phyloP scores from a whole-genome alignment of 2,329 filamentous ascomycete species.

The Pseudocercospora ulei region DNA sequence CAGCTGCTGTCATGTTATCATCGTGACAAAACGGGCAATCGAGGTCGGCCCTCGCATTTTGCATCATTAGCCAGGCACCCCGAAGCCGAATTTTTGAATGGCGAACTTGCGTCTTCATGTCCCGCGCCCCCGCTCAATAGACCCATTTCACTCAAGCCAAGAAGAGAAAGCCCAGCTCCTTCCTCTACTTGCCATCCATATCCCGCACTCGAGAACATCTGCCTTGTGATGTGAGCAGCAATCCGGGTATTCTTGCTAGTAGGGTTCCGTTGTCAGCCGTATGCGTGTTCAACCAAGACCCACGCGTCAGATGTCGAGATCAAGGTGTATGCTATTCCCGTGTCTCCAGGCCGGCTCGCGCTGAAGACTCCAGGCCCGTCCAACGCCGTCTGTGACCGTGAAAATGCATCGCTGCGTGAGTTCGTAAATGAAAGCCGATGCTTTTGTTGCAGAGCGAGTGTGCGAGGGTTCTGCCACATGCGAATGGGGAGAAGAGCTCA shows the following conservation, averaged over 20 bases:
- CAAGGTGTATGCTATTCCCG: slow-evolving; percentile 17
- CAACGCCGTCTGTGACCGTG: slow-evolving; percentile 26
- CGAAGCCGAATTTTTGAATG: slow-evolving; percentile 7
- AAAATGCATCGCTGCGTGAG: slow-evolving; percentile 34
- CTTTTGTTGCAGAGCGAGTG: slow-evolving; percentile 16
- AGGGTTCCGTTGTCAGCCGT: slow-evolving; percentile 13
- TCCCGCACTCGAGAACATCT: slow-evolving; percentile 17
- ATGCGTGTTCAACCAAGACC: slow-evolving; percentile 6
- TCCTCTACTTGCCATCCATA: slow-evolving; percentile 10
- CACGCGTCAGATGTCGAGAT: slow-evolving; percentile 8
- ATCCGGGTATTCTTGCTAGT: slow-evolving; percentile 11
- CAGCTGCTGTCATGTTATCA: slow-evolving; percentile 4
- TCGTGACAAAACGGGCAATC: not conserved
- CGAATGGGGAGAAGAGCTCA: slow-evolving; percentile 39
- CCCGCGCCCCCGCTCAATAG: slow-evolving; percentile 6
- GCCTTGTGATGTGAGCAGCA: slow-evolving; percentile 17
- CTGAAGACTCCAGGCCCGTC: slow-evolving; percentile 27
- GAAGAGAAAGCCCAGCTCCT: slow-evolving; percentile 10
- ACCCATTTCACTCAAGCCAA: slow-evolving; percentile 7
- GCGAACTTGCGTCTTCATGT: slow-evolving; percentile 6
- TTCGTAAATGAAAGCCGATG: slow-evolving; percentile 35
- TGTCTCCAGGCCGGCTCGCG: slow-evolving; percentile 17
- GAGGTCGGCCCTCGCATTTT: slow-evolving; percentile 7
- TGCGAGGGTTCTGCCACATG: slow-evolving; percentile 7
- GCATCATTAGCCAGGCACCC: slow-evolving; percentile 10